Conservation (phyloP, 2,329 filamentous ascomycete species). For the Xylariaceae sp. region DNA sequence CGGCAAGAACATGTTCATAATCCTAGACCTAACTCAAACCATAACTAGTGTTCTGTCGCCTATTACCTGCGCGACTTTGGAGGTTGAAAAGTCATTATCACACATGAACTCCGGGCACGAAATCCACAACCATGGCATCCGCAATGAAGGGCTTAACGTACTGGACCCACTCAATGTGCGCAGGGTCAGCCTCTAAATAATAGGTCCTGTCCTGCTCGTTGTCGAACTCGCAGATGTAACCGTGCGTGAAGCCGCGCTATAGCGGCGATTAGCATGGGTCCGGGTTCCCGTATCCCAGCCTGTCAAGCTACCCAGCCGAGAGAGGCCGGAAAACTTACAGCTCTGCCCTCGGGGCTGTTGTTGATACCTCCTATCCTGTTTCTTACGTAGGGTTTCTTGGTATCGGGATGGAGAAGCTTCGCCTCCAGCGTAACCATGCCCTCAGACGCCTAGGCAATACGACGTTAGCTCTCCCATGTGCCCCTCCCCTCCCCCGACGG, state of each 20-base stretch:
- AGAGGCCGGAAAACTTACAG: background rate
- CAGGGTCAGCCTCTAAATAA: constrained; percentile 13
- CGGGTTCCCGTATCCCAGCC: background rate
- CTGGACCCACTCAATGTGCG: constrained; percentile 15
- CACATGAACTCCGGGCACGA: constrained; percentile 12
- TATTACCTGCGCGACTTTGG: too few species aligned
- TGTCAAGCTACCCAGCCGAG: too few species aligned
- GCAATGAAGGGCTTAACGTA: constrained; percentile 17
- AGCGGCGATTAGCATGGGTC: background rate
- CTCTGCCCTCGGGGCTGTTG: constrained; percentile 15
- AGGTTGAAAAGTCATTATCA: too few species aligned
- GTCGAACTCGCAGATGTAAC: constrained; percentile 15
- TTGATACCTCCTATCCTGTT: constrained; percentile 14
- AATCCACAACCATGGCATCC: constrained; percentile 15
- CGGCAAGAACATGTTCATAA: too few species aligned
- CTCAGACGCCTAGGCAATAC: background rate
- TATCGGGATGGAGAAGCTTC: constrained; percentile 13
- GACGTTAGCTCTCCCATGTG: background rate
- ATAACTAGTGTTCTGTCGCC: too few species aligned
- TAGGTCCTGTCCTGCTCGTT: constrained; percentile 14
- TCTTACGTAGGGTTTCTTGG: constrained; percentile 12
- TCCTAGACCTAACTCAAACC: too few species aligned
- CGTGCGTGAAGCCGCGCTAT: constrained; percentile 14
- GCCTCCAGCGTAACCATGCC: constrained; percentile 13
- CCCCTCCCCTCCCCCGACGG: too few species aligned